These are phyloP conservation scores for Inonotus obliquus DNA, from an alignment of 1,284 basidiomycete species.

Conservation along the genomic window DNA sequence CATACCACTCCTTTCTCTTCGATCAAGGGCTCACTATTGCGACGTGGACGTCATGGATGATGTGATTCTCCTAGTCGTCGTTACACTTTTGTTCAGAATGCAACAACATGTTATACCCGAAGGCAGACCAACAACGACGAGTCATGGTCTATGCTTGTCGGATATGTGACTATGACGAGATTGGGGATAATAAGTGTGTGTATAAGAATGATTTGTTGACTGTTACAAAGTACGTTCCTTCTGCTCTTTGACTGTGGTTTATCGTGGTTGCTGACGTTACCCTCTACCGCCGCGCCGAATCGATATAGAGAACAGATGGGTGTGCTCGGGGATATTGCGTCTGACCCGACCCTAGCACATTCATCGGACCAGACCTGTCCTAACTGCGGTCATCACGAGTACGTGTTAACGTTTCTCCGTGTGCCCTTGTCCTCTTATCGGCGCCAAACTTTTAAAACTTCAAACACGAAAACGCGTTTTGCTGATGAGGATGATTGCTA, in stretches of 20 bases:
- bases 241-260: slow-evolving; percentile 3
- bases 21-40: too few species aligned
- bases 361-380: slow-evolving; percentile 63
- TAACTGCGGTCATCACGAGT: slow-evolving; percentile 70
- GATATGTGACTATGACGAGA: slow-evolving; percentile 88
- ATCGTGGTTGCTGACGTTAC: neutral
- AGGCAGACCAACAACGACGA: slow-evolving; percentile 83
- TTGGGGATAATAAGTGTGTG: slow-evolving; percentile 83
- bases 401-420: slow-evolving; percentile 27
- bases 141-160: slow-evolving; percentile 91
- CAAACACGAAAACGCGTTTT: too few species aligned
- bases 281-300: too few species aligned
- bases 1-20: too few species aligned
- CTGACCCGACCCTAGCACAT: slow-evolving; percentile 87
- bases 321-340: slow-evolving; percentile 84
- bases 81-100: slow-evolving; percentile 88
- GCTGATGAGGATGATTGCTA: neutral
- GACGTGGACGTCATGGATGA: too few species aligned
- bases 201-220: slow-evolving; percentile 94
- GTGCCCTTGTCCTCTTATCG: neutral
- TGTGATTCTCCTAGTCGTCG: slow-evolving; percentile 50
- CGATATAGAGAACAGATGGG: slow-evolving; percentile 81
- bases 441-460: too few species aligned
- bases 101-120: slow-evolving; percentile 93
- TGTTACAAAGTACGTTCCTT: slow-evolving; percentile 75